Evolutionary conservation across 2,329 filamentous ascomycete species (phyloP).

Genomic region (Venturia carpophila): DNA sequence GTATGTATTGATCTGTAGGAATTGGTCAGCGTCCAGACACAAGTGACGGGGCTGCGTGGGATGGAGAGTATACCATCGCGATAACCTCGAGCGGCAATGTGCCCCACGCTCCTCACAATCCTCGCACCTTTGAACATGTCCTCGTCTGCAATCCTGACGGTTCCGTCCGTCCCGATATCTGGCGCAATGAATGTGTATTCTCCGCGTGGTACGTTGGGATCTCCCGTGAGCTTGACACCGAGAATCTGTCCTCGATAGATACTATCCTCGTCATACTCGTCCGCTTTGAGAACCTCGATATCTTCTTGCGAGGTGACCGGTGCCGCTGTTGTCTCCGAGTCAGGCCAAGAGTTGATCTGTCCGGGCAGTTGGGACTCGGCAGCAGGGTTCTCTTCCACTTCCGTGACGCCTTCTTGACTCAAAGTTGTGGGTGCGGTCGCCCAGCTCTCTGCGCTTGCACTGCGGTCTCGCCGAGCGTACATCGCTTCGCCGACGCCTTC

Average conservation of each 20-base stretch:
- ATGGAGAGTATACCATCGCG: constrained; percentile 50
- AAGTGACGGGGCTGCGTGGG: no score
- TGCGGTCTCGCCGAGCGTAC: constrained; percentile 22
- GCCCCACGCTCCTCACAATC: constrained; percentile 65
- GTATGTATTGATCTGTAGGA: constrained; percentile 60
- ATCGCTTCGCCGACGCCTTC: constrained; percentile 20
- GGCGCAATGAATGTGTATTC: constrained; percentile 74
- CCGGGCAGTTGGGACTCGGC: background rate
- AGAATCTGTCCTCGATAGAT: constrained; percentile 12
- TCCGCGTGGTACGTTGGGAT: constrained; percentile 80
- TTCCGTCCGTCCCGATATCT: constrained; percentile 62
- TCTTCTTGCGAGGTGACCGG: background rate
- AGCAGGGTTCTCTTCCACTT: background rate
- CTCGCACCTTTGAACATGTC: constrained; percentile 64
- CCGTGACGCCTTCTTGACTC: background rate
- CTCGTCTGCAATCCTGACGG: constrained; percentile 57
- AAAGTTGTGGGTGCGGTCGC: constrained; percentile 14
- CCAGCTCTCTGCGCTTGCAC: constrained; percentile 29
- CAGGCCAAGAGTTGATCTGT: background rate
- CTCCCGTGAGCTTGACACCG: constrained; percentile 58
- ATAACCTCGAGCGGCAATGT: constrained; percentile 70
- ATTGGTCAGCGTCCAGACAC: constrained; percentile 14
- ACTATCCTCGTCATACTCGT: background rate
- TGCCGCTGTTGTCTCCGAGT: background rate
- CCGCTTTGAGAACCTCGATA: background rate